A percentile compares a stretch with the other conserved stretches of the same genome.
phyloP scores from a whole-genome alignment of 495 filamentous ascomycete genomes.

The Hypoxylon crocopeplum region DNA sequence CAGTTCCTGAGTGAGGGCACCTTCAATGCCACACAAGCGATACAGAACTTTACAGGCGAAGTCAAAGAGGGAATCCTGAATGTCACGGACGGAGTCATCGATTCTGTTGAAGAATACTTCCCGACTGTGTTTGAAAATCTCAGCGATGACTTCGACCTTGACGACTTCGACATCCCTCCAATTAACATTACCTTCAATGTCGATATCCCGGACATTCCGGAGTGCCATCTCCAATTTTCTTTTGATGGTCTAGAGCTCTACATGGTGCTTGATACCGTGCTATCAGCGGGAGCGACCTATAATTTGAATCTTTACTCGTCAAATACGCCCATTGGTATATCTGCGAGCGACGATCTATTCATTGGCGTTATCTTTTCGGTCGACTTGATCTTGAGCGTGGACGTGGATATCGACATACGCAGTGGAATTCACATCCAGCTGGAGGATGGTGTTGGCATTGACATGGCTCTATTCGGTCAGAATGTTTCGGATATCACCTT shows the following conservation, averaged over 20 bases:
- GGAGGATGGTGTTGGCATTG: conserved; percentile 51
- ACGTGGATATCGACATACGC: conserved; percentile 55
- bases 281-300: conserved; percentile 53
- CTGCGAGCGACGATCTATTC: conserved; percentile 43
- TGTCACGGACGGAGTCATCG: conserved; percentile 33
- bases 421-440: conserved; percentile 61
- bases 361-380: conserved; percentile 53
- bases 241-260: conserved; percentile 62
- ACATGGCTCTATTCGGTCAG: conserved; percentile 52
- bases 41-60: conserved; percentile 42
- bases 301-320: conserved; percentile 56
- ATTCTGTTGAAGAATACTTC: conserved; percentile 40
- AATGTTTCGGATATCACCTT: conserved; percentile 55
- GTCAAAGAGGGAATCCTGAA: conserved; percentile 42
- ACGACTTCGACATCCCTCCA: conserved; percentile 46
- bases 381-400: conserved; percentile 56
- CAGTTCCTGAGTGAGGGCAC: conserved; percentile 47
- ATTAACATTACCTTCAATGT: conserved; percentile 46
- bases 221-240: conserved; percentile 49
- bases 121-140: conserved; percentile 16
- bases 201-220: conserved; percentile 51
- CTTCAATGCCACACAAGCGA: conserved; percentile 47
- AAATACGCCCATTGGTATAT: conserved; percentile 51
- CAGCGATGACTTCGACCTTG: conserved; percentile 40
- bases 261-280: conserved; percentile 53